Base-by-base conservation (phyloP, 257 asterid species). In the Galeopsis tetrahit region DNA sequence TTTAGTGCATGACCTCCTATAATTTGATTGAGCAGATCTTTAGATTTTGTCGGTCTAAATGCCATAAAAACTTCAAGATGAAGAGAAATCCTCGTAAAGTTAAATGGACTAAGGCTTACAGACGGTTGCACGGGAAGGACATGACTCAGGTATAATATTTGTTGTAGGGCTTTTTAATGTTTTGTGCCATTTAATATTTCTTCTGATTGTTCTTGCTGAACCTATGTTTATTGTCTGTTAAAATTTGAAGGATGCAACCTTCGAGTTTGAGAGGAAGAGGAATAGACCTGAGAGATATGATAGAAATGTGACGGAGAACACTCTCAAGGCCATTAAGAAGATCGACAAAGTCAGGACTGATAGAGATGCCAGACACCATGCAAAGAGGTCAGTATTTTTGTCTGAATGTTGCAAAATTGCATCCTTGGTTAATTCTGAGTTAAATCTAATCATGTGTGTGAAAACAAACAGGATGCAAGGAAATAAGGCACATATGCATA, bases 1-100 rank as follows among this genome's bases (percentile, higher is more conserved):
- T 43, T 58, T 68, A 63, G 68, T 78, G 51, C 28, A 63, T 58
- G 15, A 31, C 63, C 40, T 58, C 63, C 40, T 32, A 11, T 58
- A 10, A 4, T 31, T 58, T 4, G 42, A 58, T 32, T 31, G 63
- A 11, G 79, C 88, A 92, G 97, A 75, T 92, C 70, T 93, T 93
- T 80, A 81, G 96, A 64, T 90, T 93, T 63, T 88, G 97, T 74
- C 89, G 96, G 43, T 89, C 98, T 10, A 93, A 93, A 70, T 90
- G 97, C 81, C 98, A 89, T 82, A 90, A 90, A 65, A 90, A 93
- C 86, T 90, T 89, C 80, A 90, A 90, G 86, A 93, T 93, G 98
- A 93, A 93, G 95, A 88, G 98, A 79, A 93, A 93, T 58, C 97
- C 97, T 13, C 96, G 96, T 6, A 89, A 93, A 67, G 96, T 93